Evolutionary conservation across 306 rosid genomes (phyloP).

Genomic region (Quercus suber): DNA sequence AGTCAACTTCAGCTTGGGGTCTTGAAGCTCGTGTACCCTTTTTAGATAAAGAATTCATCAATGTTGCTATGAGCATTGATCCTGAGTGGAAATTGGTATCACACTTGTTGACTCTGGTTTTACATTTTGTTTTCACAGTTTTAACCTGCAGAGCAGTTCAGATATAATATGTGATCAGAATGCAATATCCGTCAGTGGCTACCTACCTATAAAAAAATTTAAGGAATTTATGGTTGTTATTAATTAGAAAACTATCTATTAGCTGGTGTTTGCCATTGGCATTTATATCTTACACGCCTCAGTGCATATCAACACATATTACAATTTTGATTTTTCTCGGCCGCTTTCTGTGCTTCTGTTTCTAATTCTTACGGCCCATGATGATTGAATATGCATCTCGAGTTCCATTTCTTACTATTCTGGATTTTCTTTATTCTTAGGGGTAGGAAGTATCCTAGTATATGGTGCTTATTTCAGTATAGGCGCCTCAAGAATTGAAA

Average conservation of each 20-base stretch:
- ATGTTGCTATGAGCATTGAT: conserved; percentile 73
- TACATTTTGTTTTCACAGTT: conserved; percentile 7
- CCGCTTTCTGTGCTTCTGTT: background rate
- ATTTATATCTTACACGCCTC: background rate
- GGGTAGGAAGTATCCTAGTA: background rate
- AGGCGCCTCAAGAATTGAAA: background rate
- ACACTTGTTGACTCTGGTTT: conserved; percentile 5
- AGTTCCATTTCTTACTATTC: background rate
- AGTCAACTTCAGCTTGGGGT: conserved; percentile 99
- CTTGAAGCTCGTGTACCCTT: conserved; percentile 98
- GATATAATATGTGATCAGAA: conserved; percentile 11
- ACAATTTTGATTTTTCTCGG: background rate
- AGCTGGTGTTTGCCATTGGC: background rate
- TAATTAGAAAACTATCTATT: background rate
- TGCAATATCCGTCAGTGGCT: conserved; percentile 14
- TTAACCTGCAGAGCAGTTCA: conserved; percentile 5
- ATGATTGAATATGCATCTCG: background rate
- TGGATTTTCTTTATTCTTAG: background rate
- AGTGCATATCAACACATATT: background rate
- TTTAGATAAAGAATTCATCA: conserved; percentile 82
- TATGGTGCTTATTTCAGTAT: background rate
- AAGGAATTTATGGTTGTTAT: background rate
- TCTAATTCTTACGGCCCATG: background rate
- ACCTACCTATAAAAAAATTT: background rate
- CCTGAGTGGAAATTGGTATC: conserved; percentile 95